Evolutionary conservation across 306 rosid species (phyloP), one percentile per base, ranked within the genome.

Genomic region (Corylus americana): DNA sequence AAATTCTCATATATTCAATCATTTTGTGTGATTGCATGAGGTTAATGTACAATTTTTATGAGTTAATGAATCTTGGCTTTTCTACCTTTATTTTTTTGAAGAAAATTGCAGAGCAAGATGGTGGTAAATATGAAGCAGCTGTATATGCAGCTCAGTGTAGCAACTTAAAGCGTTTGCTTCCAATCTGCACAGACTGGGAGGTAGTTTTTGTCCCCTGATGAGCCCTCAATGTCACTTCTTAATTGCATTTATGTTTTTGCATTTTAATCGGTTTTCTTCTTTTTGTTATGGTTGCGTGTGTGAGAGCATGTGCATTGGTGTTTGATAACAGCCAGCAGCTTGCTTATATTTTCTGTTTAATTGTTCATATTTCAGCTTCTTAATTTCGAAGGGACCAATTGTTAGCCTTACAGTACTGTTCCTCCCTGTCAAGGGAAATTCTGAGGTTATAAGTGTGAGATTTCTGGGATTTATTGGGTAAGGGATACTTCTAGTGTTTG

Each of bases 101-200:
- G 99, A 95, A 95, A 95, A 93, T 91, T 80, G 90, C 94, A 29
- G 97, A 90, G 83, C 89, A 86, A 80, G 99, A 89, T 75, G 82
- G 93, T 79, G 99, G 97, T 78, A 95, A 91, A 84, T 95, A 82
- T 88, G 99, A 95, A 92, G 94, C 97, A 76, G 99, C 94, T 74
- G 87, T 93, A 42, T 95, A 91, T 87, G 99, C 98, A 59, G 87
- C 88, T 66, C 98, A 90, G 74, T 93, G 98, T 82, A 86, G 99
- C 88, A 93, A 95, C 84, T 84, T 95, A 80, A 91, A 82, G 77
- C 86, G 90, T 81, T 88, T 91, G 92, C 99, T 95, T 86, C 98
- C 99, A 18, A 86, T 93, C 80, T 95, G 99, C 88, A 87, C 88
- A 0, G 94, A 93, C 80, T 95, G 99, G 98, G 99, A 95, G 99